Evolutionary conservation across 148 eudicot species (phyloP), one percentile per base, ranked within the genome.

Genomic region (Rhododendron kiyosumense): DNA sequence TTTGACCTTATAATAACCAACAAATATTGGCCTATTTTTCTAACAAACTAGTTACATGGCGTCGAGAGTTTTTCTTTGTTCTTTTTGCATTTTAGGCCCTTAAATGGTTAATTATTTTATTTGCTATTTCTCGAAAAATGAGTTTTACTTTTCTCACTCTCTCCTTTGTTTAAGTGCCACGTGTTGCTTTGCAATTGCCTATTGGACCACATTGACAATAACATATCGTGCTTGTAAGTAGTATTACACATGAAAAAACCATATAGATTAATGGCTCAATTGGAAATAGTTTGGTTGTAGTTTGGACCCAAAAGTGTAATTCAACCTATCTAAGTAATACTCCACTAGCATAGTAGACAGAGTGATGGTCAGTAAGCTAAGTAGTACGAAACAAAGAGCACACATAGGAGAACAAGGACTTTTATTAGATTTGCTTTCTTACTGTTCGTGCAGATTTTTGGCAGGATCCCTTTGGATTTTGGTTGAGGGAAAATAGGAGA

Each of bases 401-500:
- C 18, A 48, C 74, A 46, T 3, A 48, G 41, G 45, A 11, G 45
- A 7, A 83, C 67, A 83, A 67, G 59, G 28, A 28, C 45, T 11
- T 26, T 8, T 24, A 9, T n/a, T 18, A 83, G 45, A 83, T 69
- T 83, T 83, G 28, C 74, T 83, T n/a, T 65, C 85, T 14, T 20
- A 71, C 85, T 67, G 61, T 69, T 83, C 61, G 85, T 83, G 78
- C 85, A 71, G 78, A 83, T 30, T 80, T 30, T 69, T 83, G 78
- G 61, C 59, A 46, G 85, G 28, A 49, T 24, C 61, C 85, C 76
- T 83, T 61, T 45, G 32, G 48, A 49, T 61, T 34, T 46, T 52
- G 17, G 77, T 43, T 13, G 74, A 41, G 22, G 48, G 9, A 3
- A 20, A 15, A 5, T 5, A 7, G 52, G 45, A 9, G 34, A 63